Conservation (phyloP, 2,329 filamentous ascomycete genomes). For the Colletotrichum tropicale region DNA sequence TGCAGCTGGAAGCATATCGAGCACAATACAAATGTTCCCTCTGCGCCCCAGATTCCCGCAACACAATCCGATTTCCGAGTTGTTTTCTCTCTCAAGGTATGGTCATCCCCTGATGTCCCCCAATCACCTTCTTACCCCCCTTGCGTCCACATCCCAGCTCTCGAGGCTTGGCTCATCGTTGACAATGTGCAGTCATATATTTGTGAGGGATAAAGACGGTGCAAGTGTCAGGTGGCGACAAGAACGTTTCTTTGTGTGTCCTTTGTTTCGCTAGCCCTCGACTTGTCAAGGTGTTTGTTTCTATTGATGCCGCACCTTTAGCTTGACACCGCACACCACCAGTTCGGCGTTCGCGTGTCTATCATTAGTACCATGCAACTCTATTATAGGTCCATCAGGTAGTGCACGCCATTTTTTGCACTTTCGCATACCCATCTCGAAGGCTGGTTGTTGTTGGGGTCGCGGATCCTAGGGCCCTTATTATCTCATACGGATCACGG, state of each 20-base stretch:
- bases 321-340: not conserved
- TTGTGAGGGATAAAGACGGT: not conserved
- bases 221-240: not conserved
- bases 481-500: not conserved
- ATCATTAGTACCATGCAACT: not conserved
- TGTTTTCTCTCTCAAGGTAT: not conserved
- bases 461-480: not conserved
- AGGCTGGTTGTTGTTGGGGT: not conserved
- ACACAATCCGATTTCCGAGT: not conserved
- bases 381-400: not conserved
- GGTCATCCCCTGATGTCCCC: not conserved
- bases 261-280: not conserved
- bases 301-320: not conserved
- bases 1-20: not conserved
- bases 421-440: not conserved
- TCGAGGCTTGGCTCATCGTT: not conserved
- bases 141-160: not conserved
- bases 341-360: not conserved
- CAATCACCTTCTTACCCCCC: not conserved
- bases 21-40: not conserved
- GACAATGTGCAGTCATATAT: not conserved
- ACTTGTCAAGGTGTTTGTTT: not conserved
- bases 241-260: not conserved
- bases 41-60: not conserved
- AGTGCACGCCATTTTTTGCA: not conserved